Evolutionary conservation across 306 rosid species (phyloP).

Genomic region (Albizia julibrissin): DNA sequence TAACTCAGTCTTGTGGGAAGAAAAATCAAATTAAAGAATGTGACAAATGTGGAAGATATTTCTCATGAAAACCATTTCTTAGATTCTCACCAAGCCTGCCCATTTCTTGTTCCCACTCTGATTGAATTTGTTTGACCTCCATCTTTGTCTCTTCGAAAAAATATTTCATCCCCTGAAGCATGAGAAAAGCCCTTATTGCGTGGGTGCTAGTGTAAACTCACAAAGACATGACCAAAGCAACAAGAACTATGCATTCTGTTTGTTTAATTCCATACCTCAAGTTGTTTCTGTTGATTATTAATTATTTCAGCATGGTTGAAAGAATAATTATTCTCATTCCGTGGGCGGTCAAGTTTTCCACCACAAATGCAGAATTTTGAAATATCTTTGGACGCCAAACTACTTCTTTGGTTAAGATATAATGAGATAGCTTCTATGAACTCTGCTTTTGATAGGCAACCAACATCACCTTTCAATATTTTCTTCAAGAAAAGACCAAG

Average conservation of each 20-base stretch:
- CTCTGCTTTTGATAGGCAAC: conserved; percentile 61
- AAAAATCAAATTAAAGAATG: conserved; percentile 5
- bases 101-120: conserved; percentile 65
- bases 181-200: conserved; percentile 12
- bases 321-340: conserved; percentile 33
- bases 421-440: conserved; percentile 65
- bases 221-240: background rate
- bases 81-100: conserved; percentile 71
- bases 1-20: conserved; percentile 13
- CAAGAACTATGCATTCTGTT: background rate
- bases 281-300: conserved; percentile 67
- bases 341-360: conserved; percentile 52
- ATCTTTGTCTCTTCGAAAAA: conserved; percentile 58
- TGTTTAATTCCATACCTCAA: conserved; percentile 54
- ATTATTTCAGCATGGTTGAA: conserved; percentile 46
- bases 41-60: background rate
- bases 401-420: conserved; percentile 68
- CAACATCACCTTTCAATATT: conserved; percentile 58
- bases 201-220: conserved; percentile 20
- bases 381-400: conserved; percentile 64
- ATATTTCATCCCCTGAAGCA: conserved; percentile 60
- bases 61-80: conserved; percentile 31
- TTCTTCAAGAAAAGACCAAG: conserved; percentile 83
- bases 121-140: conserved; percentile 63
- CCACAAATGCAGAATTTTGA: conserved; percentile 78